Conservation (phyloP, 148 eudicot genomes). For the Rhododendron kiyosumense region DNA sequence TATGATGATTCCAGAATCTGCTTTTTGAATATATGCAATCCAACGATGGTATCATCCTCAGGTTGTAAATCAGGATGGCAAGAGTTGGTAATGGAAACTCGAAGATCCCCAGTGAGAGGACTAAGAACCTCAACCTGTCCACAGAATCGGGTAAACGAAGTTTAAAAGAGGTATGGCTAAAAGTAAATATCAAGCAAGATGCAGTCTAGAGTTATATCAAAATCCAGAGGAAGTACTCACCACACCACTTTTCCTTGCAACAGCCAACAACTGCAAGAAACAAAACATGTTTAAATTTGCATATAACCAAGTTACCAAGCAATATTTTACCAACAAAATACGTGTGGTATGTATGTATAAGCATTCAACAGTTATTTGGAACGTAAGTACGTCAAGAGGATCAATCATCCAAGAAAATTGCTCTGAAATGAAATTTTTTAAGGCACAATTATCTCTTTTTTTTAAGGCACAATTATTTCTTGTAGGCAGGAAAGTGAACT, state of each 20-base stretch:
- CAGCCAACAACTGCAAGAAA: conserved; percentile 66
- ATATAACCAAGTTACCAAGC: neutral
- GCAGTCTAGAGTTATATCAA: neutral
- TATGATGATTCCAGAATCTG: conserved; percentile 35
- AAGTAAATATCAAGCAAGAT: conserved; percentile 1
- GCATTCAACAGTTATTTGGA: neutral
- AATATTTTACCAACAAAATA: neutral
- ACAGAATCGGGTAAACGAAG: neutral
- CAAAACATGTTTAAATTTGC: neutral
- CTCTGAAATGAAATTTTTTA: neutral
- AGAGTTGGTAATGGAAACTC: conserved; percentile 31
- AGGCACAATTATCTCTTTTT: neutral
- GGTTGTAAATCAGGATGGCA: conserved; percentile 27
- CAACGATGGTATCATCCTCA: conserved; percentile 52
- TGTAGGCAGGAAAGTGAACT: neutral
- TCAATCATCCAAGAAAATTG: neutral
- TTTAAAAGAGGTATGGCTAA: neutral
- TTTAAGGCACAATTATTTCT: neutral
- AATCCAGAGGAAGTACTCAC: conserved; percentile 41
- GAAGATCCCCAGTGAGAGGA: conserved; percentile 63
- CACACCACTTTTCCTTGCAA: conserved; percentile 80
- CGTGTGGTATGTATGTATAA: neutral
- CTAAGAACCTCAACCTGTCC: conserved; percentile 68
- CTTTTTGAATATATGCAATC: conserved; percentile 73
- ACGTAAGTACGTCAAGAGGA: neutral